phyloP scores from a whole-genome alignment of 129 eudicot genomes.

The Escallonia herrerae region DNA sequence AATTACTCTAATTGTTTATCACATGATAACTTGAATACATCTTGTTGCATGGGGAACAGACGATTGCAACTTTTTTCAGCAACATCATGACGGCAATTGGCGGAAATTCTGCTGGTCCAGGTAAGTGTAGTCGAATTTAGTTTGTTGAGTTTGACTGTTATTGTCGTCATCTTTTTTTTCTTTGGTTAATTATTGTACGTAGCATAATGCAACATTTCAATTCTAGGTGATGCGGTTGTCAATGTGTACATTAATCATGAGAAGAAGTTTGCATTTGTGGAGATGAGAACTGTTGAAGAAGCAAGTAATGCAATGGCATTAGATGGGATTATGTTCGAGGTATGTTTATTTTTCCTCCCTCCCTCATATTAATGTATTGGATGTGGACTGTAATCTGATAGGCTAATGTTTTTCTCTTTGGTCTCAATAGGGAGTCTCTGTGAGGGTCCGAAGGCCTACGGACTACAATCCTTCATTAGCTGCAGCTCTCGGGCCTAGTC shows the following conservation, averaged over 20 bases:
- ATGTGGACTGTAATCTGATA: constrained; percentile 12
- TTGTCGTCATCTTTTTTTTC: background rate
- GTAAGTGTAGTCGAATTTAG: constrained; percentile 23
- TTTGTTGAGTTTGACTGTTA: constrained; percentile 3
- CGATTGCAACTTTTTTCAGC: constrained; percentile 86
- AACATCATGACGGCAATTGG: constrained; percentile 80
- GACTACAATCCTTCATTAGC: constrained; percentile 90
- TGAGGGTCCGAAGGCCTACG: constrained; percentile 81
- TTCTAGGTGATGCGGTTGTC: constrained; percentile 84
- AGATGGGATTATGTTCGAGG: constrained; percentile 84
- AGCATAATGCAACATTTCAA: constrained; percentile 8
- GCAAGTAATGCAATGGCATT: constrained; percentile 89
- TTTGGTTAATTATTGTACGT: constrained; percentile 3
- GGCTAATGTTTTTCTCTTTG: constrained; percentile 12
- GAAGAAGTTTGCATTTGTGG: constrained; percentile 96
- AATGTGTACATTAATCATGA: constrained; percentile 92
- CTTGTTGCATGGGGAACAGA: constrained; percentile 28
- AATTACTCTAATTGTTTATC: background rate
- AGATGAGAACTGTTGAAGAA: constrained; percentile 97
- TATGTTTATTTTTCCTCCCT: constrained; percentile 10
- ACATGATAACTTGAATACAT: no score
- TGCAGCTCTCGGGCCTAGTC: constrained; percentile 92
- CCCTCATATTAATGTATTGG: background rate
- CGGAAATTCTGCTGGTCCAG: constrained; percentile 92
- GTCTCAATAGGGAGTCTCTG: constrained; percentile 72